Base-by-base conservation (phyloP, 495 filamentous ascomycete species). In the Hamigera avellanea region DNA sequence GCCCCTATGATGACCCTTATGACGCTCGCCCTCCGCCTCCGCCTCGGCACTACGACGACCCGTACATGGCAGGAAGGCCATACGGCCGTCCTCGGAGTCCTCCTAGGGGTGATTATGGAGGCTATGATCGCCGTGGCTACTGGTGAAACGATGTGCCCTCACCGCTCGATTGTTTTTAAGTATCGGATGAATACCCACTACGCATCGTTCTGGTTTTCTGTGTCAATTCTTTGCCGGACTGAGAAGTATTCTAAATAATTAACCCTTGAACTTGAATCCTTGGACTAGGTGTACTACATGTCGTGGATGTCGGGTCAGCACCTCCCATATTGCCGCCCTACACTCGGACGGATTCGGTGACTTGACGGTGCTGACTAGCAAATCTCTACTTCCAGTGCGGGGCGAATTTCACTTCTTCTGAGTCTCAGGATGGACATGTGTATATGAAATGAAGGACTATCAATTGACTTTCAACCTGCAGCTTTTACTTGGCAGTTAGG, bases 1-100 rank as follows among this genome's bases (percentile, higher is more conserved):
- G 66, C 44, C 58, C 60, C 13, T 72, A 72, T 43, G 67, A 73
- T 40, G 70, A 73, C 46, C 64, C 62, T 8, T 70, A 72, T 48
- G 62, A 65, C 52, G 49, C 56, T 18, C 54, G 58, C 16, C 52
- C 56, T 33, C 62, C 61, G 6, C 63, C 63, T 13, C 63, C 62
- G 9, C 64, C 64, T 12, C 57, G 55, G 15, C 62, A 61, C 37
- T 66, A 64, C 43, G 62, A 67, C 37, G 65, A 69, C 35, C 62
- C 65, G 3, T 69, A 69, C 46, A 51, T 61, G 28, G 53, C 50
- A 19, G 52, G 59, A 9, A 56, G 62, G 19, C 54, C 61, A 16
- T 69, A 67, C 42, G 62, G 52, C 30, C 60, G 65, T 29, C 63
- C 63, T 18, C 63, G 65, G 16, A 51, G 54, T 36, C 65, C 65